phyloP scores from a whole-genome alignment of 345 rosid species.

The Salix brachista region DNA sequence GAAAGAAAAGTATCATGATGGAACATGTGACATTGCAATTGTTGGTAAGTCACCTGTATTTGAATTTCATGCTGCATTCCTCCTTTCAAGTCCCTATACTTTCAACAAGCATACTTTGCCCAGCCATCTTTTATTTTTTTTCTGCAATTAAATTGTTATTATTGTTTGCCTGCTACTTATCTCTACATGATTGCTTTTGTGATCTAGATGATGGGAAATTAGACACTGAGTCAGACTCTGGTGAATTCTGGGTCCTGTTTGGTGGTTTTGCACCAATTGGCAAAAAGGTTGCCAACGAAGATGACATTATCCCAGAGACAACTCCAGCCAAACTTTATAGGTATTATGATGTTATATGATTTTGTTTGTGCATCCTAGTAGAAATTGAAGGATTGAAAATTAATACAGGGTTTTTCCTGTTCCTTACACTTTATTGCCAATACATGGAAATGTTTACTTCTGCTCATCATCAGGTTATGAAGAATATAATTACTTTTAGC shows the following conservation, averaged over 20 bases:
- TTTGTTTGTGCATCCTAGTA: conserved; percentile 17
- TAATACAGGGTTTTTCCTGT: not conserved
- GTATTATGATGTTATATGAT: conserved; percentile 30
- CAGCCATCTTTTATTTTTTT: not conserved
- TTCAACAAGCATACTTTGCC: not conserved
- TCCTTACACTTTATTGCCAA: not conserved
- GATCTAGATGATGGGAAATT: conserved; percentile 79
- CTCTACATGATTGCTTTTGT: conserved; percentile 19
- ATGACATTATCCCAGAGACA: conserved; percentile 65
- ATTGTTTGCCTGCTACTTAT: conserved; percentile 14
- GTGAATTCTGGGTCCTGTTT: conserved; percentile 91
- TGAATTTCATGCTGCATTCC: conserved; percentile 6
- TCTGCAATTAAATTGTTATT: not conserved
- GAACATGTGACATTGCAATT: conserved; percentile 73
- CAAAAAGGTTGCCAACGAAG: conserved; percentile 72
- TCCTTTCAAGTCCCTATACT: not conserved
- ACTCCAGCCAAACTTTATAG: conserved; percentile 73
- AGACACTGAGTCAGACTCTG: conserved; percentile 93
- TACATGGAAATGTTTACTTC: not conserved
- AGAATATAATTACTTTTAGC: not conserved
- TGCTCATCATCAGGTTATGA: not conserved
- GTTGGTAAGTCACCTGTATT: conserved; percentile 54
- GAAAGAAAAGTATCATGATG: conserved; percentile 86
- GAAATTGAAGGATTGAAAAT: not conserved
- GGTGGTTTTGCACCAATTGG: conserved; percentile 98